phyloP scores from a whole-genome alignment of 768 basidiomycete species.

The Phallus indusiatus region DNA sequence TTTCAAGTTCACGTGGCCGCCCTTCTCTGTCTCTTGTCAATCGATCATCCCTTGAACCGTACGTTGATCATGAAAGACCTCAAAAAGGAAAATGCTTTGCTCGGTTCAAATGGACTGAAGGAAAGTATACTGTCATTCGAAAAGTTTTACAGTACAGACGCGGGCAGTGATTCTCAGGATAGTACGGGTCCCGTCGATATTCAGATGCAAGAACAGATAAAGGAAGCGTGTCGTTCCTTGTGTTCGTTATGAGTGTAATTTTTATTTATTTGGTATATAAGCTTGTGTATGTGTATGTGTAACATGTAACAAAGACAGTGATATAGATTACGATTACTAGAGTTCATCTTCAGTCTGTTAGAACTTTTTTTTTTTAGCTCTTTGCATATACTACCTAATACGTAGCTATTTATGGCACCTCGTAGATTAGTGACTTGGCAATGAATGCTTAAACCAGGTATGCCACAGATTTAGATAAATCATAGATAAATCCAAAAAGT shows the following conservation, averaged over 20 bases:
- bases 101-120: neutral
- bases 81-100: neutral
- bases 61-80: constrained; percentile 24
- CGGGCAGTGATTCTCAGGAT: neutral
- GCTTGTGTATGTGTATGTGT: neutral
- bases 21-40: constrained; percentile 49
- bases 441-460: too few species aligned
- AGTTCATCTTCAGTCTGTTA: too few species aligned
- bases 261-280: neutral
- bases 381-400: too few species aligned
- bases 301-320: too few species aligned
- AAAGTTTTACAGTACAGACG: neutral
- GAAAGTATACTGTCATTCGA: neutral
- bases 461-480: too few species aligned
- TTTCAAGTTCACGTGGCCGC: constrained; percentile 69
- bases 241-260: neutral
- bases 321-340: too few species aligned
- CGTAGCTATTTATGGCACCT: too few species aligned
- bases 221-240: neutral
- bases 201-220: neutral
- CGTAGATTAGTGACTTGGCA: too few species aligned
- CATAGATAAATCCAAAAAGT: too few species aligned
- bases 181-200: neutral
- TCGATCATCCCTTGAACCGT: constrained; percentile 24
- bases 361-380: too few species aligned